phyloP scores from a whole-genome alignment of 352 stramenopile genomes.

The Globisporangium viniferum region DNA sequence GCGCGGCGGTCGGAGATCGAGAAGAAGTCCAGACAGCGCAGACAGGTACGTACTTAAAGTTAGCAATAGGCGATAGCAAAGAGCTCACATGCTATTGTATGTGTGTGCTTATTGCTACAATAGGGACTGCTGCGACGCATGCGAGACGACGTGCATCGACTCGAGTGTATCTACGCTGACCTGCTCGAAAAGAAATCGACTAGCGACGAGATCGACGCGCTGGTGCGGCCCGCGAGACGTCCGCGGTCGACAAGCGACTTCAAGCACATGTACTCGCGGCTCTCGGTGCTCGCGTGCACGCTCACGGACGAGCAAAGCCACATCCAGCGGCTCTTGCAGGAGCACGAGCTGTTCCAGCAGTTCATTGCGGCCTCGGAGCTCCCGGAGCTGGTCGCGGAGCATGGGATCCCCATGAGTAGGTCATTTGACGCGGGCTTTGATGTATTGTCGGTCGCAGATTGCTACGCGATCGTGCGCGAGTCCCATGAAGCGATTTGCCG shows the following conservation, averaged over 20 bases:
- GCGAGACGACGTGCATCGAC: constrained; percentile 46
- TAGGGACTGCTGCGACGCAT: constrained; percentile 36
- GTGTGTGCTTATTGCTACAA: neutral
- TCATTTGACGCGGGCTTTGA: constrained; percentile 31
- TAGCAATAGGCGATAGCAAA: neutral
- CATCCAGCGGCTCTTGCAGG: constrained; percentile 29
- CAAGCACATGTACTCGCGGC: constrained; percentile 24
- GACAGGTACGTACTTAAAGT: constrained; percentile 25
- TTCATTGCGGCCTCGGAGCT: constrained; percentile 13
- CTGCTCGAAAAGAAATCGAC: constrained; percentile 26
- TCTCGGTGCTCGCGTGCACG: constrained; percentile 33
- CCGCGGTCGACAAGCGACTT: constrained; percentile 8
- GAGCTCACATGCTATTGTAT: neutral
- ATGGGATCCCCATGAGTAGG: constrained; percentile 30
- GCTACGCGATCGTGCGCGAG: constrained; percentile 54
- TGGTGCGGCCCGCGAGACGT: constrained; percentile 13
- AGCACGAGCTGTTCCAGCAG: constrained; percentile 33
- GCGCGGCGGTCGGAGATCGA: constrained; percentile 20
- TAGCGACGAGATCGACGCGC: constrained; percentile 11
- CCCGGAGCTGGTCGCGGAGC: neutral
- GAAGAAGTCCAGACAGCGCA: constrained; percentile 25
- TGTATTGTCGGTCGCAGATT: constrained; percentile 22
- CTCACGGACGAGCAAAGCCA: constrained; percentile 39
- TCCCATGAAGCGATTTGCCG: constrained; percentile 48
- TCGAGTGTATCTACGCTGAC: constrained; percentile 39